Conservation (phyloP, 768 basidiomycete species). For the Austroboletus eburneus region DNA sequence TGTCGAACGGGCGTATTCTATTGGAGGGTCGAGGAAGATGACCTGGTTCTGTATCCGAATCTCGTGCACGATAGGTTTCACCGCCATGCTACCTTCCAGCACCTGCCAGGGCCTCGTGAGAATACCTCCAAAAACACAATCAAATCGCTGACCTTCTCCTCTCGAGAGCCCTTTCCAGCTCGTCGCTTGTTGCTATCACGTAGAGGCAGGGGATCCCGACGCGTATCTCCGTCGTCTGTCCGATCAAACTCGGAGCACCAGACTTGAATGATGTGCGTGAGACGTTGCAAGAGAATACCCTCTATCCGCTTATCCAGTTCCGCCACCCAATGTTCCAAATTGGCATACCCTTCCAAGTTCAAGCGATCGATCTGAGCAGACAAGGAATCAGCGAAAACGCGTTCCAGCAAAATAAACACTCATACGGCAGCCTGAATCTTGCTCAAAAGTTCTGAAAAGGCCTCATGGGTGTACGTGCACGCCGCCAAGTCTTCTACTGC, state of each 20-base stretch:
- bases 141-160: constrained; percentile 61
- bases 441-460: constrained; percentile 73
- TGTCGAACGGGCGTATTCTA: constrained; percentile 86
- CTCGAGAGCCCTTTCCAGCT: constrained; percentile 65
- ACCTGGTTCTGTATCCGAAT: constrained; percentile 98
- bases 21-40: constrained; percentile 97
- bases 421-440: constrained; percentile 79
- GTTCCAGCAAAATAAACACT: constrained; percentile 20
- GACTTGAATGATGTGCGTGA: constrained; percentile 72
- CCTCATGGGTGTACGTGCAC: constrained; percentile 80
- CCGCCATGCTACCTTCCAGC: constrained; percentile 65
- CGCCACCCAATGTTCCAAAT: constrained; percentile 89
- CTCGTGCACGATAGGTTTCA: constrained; percentile 91
- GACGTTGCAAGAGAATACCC: constrained; percentile 66
- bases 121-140: background rate
- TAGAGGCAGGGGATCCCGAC: constrained; percentile 44
- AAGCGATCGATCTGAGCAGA: constrained; percentile 75
- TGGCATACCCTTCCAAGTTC: constrained; percentile 93
- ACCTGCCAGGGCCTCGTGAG: constrained; percentile 39
- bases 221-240: constrained; percentile 60
- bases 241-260: constrained; percentile 90
- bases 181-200: constrained; percentile 52
- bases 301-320: constrained; percentile 84
- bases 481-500: constrained; percentile 84
- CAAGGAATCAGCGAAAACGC: background rate